Evolutionary conservation across 2,329 filamentous ascomycete genomes (phyloP).

Genomic region (Pseudogymnoascus sp.): DNA sequence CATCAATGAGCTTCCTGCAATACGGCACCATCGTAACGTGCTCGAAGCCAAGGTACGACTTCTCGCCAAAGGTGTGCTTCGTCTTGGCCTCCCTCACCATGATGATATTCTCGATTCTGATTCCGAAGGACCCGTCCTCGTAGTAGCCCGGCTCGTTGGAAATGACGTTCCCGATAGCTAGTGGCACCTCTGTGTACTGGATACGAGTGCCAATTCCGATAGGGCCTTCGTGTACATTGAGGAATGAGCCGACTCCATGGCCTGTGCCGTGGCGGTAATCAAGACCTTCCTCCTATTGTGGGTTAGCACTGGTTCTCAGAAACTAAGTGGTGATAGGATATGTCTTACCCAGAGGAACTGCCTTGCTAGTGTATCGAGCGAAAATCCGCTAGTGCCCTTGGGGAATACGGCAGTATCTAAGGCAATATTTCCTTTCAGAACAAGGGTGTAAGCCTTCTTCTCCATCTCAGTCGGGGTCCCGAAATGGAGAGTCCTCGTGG

Average conservation of each 20-base stretch:
- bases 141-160: constrained; percentile 97
- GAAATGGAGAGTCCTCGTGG: constrained; percentile 89
- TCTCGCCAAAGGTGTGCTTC: constrained; percentile 82
- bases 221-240: constrained; percentile 96
- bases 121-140: constrained; percentile 89
- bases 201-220: constrained; percentile 92
- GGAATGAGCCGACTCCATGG: constrained; percentile 87
- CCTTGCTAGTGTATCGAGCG: constrained; percentile 79
- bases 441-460: constrained; percentile 84
- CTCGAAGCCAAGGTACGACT: constrained; percentile 91
- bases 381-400: constrained; percentile 90
- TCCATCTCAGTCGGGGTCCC: constrained; percentile 77
- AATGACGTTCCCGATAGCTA: constrained; percentile 88
- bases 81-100: constrained; percentile 87
- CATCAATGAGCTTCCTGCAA: constrained; percentile 81
- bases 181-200: constrained; percentile 83
- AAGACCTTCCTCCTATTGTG: constrained; percentile 59
- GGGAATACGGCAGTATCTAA: constrained; percentile 84
- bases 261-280: constrained; percentile 97
- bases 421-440: constrained; percentile 89
- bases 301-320: constrained; percentile 13
- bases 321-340: neutral
- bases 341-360: constrained; percentile 79
- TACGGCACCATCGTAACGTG: constrained; percentile 96
- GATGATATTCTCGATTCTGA: constrained; percentile 93